Evolutionary conservation across 2,329 filamentous ascomycete species (phyloP).

Genomic region (Paecilomyces fulvus): DNA sequence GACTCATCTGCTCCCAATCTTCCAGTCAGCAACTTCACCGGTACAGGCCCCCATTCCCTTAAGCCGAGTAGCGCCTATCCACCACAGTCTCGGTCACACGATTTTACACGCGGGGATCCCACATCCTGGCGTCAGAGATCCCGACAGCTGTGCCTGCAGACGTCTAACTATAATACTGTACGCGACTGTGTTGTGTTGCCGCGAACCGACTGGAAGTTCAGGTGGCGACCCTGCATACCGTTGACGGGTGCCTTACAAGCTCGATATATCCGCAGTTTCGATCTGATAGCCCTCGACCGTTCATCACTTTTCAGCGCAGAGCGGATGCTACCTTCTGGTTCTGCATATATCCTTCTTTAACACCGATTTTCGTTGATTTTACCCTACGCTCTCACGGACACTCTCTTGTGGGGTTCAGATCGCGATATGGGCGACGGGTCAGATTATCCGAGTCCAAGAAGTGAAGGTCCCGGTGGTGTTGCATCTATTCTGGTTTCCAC

Average conservation of each 20-base stretch:
- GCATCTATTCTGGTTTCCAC: conserved; percentile 27
- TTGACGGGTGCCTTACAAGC: conserved; percentile 18
- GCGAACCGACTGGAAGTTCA: background rate
- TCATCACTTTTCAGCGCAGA: conserved; percentile 4
- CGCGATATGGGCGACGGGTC: conserved; percentile 33
- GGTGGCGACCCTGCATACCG: background rate
- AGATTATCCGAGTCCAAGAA: conserved; percentile 37
- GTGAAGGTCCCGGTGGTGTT: conserved; percentile 30
- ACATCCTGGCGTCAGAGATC: background rate
- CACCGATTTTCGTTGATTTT: conserved; percentile 4
- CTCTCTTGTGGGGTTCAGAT: conserved; percentile 22
- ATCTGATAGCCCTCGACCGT: background rate
- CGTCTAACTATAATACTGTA: background rate
- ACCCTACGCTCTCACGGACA: conserved; percentile 12
- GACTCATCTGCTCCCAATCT: background rate
- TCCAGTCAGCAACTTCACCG: background rate
- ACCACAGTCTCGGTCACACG: background rate
- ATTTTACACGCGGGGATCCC: background rate
- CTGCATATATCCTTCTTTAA: conserved; percentile 6
- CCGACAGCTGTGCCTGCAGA: background rate
- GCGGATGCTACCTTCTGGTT: conserved; percentile 1
- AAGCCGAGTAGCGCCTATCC: background rate
- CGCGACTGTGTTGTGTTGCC: background rate
- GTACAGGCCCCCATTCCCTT: background rate
- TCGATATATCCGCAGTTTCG: conserved; percentile 17